Conservation (phyloP, 495 filamentous ascomycete species). For the Aeminium ludgeri region DNA sequence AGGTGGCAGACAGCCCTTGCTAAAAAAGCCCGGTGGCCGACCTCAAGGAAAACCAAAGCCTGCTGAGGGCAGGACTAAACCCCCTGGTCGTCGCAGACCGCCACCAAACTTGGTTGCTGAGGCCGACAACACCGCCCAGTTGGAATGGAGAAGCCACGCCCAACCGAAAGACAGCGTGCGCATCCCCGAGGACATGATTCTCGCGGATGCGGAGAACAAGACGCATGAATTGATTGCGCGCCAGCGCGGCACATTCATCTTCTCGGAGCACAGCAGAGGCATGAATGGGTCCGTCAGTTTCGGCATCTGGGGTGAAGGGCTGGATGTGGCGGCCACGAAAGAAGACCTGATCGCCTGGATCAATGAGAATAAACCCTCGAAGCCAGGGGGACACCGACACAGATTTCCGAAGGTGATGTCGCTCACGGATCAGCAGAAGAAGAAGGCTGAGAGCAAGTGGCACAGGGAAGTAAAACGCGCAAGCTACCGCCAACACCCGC, state of each 20-base stretch:
- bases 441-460: conserved; percentile 8
- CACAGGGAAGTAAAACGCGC: conserved; percentile 6
- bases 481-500: conserved; percentile 11
- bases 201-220: conserved; percentile 1
- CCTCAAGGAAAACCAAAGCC: no score
- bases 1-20: no score
- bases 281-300: background rate
- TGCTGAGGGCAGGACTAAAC: no score
- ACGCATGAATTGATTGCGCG: conserved; percentile 1
- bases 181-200: conserved; percentile 6
- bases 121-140: conserved; percentile 10
- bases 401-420: conserved; percentile 10
- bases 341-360: conserved; percentile 1
- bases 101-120: conserved; percentile 2
- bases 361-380: conserved; percentile 1
- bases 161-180: conserved; percentile 1
- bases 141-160: conserved; percentile 7
- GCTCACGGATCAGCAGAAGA: conserved; percentile 7
- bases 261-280: conserved; percentile 1
- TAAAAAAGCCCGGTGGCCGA: no score
- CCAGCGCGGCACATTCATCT: conserved; percentile 7
- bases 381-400: background rate
- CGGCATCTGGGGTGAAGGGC: conserved; percentile 10
- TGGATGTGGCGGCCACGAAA: conserved; percentile 5
- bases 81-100: background rate